Conservation (phyloP, 2,329 filamentous ascomycete genomes). For the Erysiphe pulchra region DNA sequence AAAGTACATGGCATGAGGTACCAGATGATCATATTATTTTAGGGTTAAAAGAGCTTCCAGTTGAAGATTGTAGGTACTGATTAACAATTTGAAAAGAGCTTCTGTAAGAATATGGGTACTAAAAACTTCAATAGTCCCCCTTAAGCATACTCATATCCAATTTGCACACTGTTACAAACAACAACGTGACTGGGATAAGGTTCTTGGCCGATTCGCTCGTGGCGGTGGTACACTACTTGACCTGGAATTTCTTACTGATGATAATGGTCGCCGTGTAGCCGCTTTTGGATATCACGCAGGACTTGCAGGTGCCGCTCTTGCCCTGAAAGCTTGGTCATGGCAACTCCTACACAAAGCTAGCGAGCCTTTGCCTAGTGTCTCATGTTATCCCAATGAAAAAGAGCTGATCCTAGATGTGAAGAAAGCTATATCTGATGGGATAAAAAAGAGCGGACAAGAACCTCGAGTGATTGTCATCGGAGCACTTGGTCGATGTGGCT, state of each 20-base stretch:
- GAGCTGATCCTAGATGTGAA: constrained; percentile 51
- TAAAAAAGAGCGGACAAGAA: constrained; percentile 36
- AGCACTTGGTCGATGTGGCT: constrained; percentile 58
- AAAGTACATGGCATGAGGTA: constrained; percentile 41
- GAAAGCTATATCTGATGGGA: constrained; percentile 38
- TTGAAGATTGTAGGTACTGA: constrained; percentile 29
- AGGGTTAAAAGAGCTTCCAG: constrained; percentile 54
- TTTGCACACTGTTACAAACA: constrained; percentile 56
- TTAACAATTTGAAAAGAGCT: constrained; percentile 1
- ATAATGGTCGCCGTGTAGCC: constrained; percentile 42
- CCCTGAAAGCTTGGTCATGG: constrained; percentile 59
- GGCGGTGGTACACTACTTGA: constrained; percentile 60
- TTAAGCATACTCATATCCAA: constrained; percentile 47
- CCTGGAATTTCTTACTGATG: constrained; percentile 63
- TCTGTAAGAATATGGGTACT: constrained; percentile 1
- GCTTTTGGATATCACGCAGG: constrained; percentile 41
- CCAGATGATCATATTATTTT: constrained; percentile 44
- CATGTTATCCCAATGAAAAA: constrained; percentile 47
- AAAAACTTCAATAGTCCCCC: constrained; percentile 21
- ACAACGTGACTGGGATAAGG: constrained; percentile 54
- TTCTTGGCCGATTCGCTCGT: constrained; percentile 53
- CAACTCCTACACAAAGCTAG: constrained; percentile 46
- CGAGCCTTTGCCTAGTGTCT: constrained; percentile 37
- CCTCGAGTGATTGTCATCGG: constrained; percentile 69
- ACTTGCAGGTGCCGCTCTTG: constrained; percentile 45